Evolutionary conservation across 768 basidiomycete species (phyloP).

Genomic region (Strobilomyces confusus): DNA sequence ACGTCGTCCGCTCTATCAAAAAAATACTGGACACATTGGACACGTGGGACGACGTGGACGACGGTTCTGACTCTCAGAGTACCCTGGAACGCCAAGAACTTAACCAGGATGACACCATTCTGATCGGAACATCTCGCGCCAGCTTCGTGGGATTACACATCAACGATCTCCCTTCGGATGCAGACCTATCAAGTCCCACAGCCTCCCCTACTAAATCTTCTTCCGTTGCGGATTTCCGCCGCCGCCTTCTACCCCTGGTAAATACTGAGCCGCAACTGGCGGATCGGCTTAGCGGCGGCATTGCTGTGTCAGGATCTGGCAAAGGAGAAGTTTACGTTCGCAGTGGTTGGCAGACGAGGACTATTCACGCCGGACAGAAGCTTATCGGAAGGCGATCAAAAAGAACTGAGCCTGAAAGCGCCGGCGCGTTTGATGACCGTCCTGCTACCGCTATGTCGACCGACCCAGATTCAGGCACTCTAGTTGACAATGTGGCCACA

Average conservation of each 20-base stretch:
- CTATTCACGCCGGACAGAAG: constrained; percentile 47
- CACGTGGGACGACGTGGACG: constrained; percentile 55
- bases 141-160: constrained; percentile 10
- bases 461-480: constrained; percentile 42
- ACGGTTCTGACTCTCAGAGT: constrained; percentile 42
- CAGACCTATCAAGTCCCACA: constrained; percentile 9
- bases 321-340: constrained; percentile 74
- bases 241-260: constrained; percentile 56
- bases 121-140: constrained; percentile 13
- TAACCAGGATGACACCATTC: constrained; percentile 19
- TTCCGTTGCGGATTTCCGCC: constrained; percentile 51
- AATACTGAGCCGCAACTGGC: constrained; percentile 61
- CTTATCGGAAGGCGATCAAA: constrained; percentile 28
- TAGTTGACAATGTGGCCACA: constrained; percentile 58
- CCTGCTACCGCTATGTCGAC: constrained; percentile 27
- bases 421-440: constrained; percentile 29
- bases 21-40: constrained; percentile 64
- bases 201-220: constrained; percentile 20
- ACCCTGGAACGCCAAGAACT: constrained; percentile 32
- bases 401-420: constrained; percentile 22
- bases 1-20: constrained; percentile 67
- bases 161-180: constrained; percentile 9
- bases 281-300: constrained; percentile 69
- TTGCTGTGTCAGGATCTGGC: constrained; percentile 71
- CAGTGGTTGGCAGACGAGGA: constrained; percentile 75